phyloP scores from a whole-genome alignment of 257 asterid species.

The Rubia yunnanensis region DNA sequence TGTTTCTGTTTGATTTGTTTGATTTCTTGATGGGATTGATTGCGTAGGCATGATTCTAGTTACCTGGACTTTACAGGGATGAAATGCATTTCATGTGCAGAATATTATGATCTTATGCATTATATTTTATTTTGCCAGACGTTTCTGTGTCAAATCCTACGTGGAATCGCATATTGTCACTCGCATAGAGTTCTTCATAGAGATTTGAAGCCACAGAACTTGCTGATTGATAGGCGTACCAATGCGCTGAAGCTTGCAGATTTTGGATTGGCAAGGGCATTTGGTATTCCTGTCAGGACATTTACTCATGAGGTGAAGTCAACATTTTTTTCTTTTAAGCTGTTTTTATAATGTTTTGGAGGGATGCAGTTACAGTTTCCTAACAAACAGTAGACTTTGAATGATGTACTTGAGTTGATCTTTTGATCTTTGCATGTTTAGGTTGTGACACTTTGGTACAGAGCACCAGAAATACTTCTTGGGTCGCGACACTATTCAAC shows the following conservation, averaged over 20 bases:
- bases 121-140: conserved; percentile 35
- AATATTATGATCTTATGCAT: too few species aligned
- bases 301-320: conserved; percentile 75
- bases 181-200: conserved; percentile 94
- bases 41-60: background rate
- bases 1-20: background rate
- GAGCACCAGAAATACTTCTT: conserved; percentile 97
- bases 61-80: background rate
- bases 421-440: conserved; percentile 14
- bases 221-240: conserved; percentile 84
- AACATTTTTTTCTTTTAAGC: conserved; percentile 2
- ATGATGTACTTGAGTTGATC: background rate
- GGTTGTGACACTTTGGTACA: conserved; percentile 98
- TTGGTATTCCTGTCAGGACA: conserved; percentile 94
- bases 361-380: too few species aligned
- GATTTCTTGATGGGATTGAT: background rate
- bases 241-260: conserved; percentile 90
- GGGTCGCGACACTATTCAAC: conserved; percentile 94
- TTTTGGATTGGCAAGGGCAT: conserved; percentile 96
- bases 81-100: too few species aligned
- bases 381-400: background rate
- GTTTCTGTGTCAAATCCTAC: conserved; percentile 78
- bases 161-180: conserved; percentile 92
- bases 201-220: conserved; percentile 93
- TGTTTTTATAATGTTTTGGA: too few species aligned